Evolutionary conservation across 306 rosid species (phyloP).

Genomic region (Quercus suber): DNA sequence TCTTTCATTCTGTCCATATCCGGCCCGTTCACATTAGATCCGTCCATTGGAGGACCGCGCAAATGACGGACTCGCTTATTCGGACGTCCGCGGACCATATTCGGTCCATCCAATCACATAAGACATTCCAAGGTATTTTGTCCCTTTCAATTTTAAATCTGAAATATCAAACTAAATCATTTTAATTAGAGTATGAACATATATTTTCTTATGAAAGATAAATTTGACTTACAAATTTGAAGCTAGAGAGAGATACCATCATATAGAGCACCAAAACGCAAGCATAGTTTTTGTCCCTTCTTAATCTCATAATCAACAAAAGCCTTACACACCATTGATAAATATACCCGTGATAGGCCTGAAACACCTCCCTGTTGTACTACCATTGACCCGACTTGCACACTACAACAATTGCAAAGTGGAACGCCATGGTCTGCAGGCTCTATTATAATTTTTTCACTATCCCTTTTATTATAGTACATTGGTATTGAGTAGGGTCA

Average conservation of each 20-base stretch:
- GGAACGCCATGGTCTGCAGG: slow-evolving; percentile 40
- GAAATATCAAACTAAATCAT: no score
- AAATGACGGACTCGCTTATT: no score
- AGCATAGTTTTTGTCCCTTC: slow-evolving; percentile 74
- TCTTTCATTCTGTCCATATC: no score
- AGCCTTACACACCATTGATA: slow-evolving; percentile 61
- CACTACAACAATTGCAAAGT: slow-evolving; percentile 79
- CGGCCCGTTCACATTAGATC: no score
- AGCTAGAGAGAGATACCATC: slow-evolving; percentile 22
- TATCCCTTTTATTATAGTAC: slow-evolving; percentile 14
- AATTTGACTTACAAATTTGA: background rate
- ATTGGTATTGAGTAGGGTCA: background rate
- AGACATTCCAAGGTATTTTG: no score
- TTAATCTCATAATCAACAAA: slow-evolving; percentile 61
- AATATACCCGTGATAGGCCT: slow-evolving; percentile 81
- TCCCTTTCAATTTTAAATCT: no score
- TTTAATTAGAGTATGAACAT: no score
- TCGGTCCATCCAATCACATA: no score
- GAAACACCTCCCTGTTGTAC: slow-evolving; percentile 39
- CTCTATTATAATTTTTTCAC: slow-evolving; percentile 60
- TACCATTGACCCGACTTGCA: slow-evolving; percentile 31
- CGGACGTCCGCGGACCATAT: no score
- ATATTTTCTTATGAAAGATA: background rate
- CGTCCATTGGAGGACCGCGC: no score
- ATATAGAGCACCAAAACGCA: slow-evolving; percentile 74